Conservation (phyloP, 352 stramenopile species). For the Pythium monospermum region DNA sequence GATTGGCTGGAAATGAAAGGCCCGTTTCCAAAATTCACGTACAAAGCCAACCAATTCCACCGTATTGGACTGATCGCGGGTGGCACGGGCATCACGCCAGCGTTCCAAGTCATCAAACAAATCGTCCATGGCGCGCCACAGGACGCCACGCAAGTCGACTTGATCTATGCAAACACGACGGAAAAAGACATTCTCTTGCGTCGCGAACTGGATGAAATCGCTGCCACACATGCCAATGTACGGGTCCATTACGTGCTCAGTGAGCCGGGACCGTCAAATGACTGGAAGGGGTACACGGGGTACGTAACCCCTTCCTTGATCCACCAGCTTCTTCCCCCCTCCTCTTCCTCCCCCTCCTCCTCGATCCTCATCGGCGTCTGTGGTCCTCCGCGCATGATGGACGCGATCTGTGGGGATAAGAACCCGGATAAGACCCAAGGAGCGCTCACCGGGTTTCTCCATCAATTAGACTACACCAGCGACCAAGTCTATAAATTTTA, state of each 20-base stretch:
- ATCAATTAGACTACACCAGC: slow-evolving; percentile 58
- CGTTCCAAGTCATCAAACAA: slow-evolving; percentile 71
- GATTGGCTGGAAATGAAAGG: slow-evolving; percentile 85
- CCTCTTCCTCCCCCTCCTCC: slow-evolving; percentile 39
- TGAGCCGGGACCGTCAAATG: slow-evolving; percentile 25
- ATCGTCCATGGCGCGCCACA: slow-evolving; percentile 69
- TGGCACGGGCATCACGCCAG: slow-evolving; percentile 79
- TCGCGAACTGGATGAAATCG: slow-evolving; percentile 63
- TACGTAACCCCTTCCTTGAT: slow-evolving; percentile 71
- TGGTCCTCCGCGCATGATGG: slow-evolving; percentile 81
- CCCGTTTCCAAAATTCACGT: slow-evolving; percentile 81
- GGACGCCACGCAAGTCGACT: slow-evolving; percentile 71
- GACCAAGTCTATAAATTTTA: slow-evolving; percentile 73
- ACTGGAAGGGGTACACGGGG: slow-evolving; percentile 55
- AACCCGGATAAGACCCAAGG: slow-evolving; percentile 73
- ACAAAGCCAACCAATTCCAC: slow-evolving; percentile 81
- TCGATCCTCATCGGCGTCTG: slow-evolving; percentile 67
- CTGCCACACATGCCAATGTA: slow-evolving; percentile 52
- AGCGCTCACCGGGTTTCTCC: slow-evolving; percentile 64
- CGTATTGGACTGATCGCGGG: slow-evolving; percentile 74
- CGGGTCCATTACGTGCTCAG: slow-evolving; percentile 59
- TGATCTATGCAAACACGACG: slow-evolving; percentile 81
- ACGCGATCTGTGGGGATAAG: slow-evolving; percentile 76
- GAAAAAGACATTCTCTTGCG: slow-evolving; percentile 82
- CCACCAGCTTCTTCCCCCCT: slow-evolving; percentile 55